Conservation (phyloP, 306 rosid genomes). For the Potentilla sterilis region DNA sequence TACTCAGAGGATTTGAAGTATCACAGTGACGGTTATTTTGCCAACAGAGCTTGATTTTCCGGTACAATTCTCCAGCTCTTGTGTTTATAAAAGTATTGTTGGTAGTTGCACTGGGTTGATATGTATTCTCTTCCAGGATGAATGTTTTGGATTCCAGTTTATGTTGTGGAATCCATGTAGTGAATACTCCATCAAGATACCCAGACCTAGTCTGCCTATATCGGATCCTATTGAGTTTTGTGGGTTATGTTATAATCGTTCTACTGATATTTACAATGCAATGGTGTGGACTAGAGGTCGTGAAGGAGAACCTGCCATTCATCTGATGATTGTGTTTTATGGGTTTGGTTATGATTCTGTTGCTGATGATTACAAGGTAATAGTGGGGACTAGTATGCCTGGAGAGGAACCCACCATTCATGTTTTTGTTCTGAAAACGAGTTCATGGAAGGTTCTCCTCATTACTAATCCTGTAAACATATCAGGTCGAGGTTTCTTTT, state of each 20-base stretch:
- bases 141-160: neutral
- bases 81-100: neutral
- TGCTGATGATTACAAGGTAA: neutral
- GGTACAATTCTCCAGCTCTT: neutral
- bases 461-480: neutral
- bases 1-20: neutral
- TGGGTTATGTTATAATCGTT: no score
- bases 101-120: neutral
- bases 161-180: neutral
- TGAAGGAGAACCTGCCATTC: no score
- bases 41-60: neutral
- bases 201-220: neutral
- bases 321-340: no score
- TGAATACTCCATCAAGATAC: neutral
- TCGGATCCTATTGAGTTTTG: no score
- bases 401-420: neutral
- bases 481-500: neutral
- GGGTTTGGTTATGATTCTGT: neutral
- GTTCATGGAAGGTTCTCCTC: neutral
- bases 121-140: neutral
- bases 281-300: no score
- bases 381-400: neutral
- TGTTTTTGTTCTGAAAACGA: neutral
- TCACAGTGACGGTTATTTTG: neutral
- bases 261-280: no score